These are phyloP conservation scores for Astrothelium macrocarpum DNA, from an alignment of 495 filamentous ascomycete species.

Conservation along the genomic window DNA sequence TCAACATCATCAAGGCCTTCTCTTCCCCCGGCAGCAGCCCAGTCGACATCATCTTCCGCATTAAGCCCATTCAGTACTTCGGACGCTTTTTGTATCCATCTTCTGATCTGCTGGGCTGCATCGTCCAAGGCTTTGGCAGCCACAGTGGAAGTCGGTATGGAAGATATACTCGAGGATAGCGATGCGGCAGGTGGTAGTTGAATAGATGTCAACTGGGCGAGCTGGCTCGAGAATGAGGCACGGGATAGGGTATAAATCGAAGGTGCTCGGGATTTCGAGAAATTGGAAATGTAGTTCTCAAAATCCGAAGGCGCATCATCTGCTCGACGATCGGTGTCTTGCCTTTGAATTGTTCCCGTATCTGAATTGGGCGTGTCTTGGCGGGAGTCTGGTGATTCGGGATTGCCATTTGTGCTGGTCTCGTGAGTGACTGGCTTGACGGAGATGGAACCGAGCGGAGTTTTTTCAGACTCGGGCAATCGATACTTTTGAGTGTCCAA, in stretches of 20 bases:
- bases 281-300: conserved; percentile 44
- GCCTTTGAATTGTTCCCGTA: conserved; percentile 24
- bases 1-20: conserved; percentile 87
- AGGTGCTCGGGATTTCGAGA: conserved; percentile 46
- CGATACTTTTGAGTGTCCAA: conserved; percentile 58
- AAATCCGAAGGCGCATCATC: conserved; percentile 30
- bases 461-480: conserved; percentile 54
- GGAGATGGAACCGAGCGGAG: conserved; percentile 18
- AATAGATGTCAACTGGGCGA: conserved; percentile 77
- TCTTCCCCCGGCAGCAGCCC: conserved; percentile 85
- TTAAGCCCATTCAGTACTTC: conserved; percentile 78
- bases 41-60: conserved; percentile 92
- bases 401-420: conserved; percentile 32
- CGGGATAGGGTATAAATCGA: conserved; percentile 86
- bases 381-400: not conserved
- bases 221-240: conserved; percentile 80
- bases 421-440: conserved; percentile 9
- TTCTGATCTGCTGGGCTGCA: conserved; percentile 80
- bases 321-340: conserved; percentile 8
- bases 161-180: conserved; percentile 68
- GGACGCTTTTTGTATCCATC: conserved; percentile 83
- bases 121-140: conserved; percentile 68
- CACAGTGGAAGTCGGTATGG: conserved; percentile 68
- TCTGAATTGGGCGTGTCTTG: conserved; percentile 29
- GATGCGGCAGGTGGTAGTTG: conserved; percentile 72